These are phyloP conservation scores for Suillus subalutaceus DNA, from an alignment of 768 basidiomycete species.

Conservation along the genomic window DNA sequence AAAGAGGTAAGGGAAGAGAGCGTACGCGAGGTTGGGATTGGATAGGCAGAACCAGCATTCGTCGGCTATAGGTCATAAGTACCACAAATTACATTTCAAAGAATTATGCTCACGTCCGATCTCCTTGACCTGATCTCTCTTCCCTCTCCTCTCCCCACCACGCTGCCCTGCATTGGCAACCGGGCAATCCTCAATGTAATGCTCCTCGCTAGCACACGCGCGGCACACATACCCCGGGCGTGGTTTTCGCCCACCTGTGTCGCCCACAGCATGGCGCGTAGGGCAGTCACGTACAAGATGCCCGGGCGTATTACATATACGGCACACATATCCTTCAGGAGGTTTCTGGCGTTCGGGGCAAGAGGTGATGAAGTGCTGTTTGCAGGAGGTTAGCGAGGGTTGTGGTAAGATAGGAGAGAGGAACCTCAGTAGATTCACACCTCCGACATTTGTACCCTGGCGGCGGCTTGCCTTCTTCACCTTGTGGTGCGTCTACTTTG, in stretches of 20 bases:
- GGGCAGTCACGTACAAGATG: slow-evolving; percentile 93
- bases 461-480: slow-evolving; percentile 60
- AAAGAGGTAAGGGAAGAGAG: slow-evolving; percentile 17
- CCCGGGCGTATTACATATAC: slow-evolving; percentile 81
- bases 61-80: slow-evolving; percentile 54
- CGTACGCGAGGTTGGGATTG: slow-evolving; percentile 87
- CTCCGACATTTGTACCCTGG: slow-evolving; percentile 76
- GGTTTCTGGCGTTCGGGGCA: slow-evolving; percentile 79
- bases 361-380: slow-evolving; percentile 73
- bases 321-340: slow-evolving; percentile 86
- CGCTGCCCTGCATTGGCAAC: slow-evolving; percentile 54
- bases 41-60: slow-evolving; percentile 99
- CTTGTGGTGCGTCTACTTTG: slow-evolving; percentile 27
- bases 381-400: slow-evolving; percentile 9
- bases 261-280: slow-evolving; percentile 71
- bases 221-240: slow-evolving; percentile 88
- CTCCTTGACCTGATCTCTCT: slow-evolving; percentile 67
- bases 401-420: slow-evolving; percentile 18
- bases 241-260: slow-evolving; percentile 83
- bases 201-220: slow-evolving; percentile 85
- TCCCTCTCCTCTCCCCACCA: slow-evolving; percentile 29
- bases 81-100: neutral
- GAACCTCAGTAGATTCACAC: slow-evolving; percentile 75
- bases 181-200: slow-evolving; percentile 88
- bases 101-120: slow-evolving; percentile 64